phyloP scores from a whole-genome alignment of 1,284 basidiomycete species.

The Cryptococcus sp. region DNA sequence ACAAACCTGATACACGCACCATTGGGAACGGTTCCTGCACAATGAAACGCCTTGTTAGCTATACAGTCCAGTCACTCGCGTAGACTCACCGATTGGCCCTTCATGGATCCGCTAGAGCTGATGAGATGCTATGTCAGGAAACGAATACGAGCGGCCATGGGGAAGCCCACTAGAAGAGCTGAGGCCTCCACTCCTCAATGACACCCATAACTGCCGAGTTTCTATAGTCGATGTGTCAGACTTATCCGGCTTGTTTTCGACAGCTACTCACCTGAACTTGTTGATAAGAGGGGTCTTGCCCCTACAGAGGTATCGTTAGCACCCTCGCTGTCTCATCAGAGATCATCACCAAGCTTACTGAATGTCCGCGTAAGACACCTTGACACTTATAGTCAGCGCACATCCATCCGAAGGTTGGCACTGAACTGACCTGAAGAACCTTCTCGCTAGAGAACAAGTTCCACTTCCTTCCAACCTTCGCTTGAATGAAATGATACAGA shows the following conservation, averaged over 20 bases:
- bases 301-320: conserved; percentile 18
- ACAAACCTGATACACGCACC: conserved; percentile 12
- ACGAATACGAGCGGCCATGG: not conserved
- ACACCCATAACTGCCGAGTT: conserved; percentile 52
- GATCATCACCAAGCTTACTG: conserved; percentile 32
- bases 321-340: not conserved
- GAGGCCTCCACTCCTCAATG: conserved; percentile 49
- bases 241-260: not conserved
- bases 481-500: conserved; percentile 42
- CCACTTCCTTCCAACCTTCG: conserved; percentile 50
- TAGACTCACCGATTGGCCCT: conserved; percentile 40
- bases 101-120: conserved; percentile 40
- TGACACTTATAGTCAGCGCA: not conserved
- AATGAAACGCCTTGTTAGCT: not conserved
- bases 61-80: not conserved
- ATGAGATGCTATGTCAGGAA: not conserved
- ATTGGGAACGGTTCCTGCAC: conserved; percentile 39
- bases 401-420: not conserved
- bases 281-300: conserved; percentile 49
- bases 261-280: conserved; percentile 47
- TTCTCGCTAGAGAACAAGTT: conserved; percentile 53
- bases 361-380: conserved; percentile 53
- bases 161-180: conserved; percentile 46
- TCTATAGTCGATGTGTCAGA: conserved; percentile 21
- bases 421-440: conserved; percentile 45